Conservation (phyloP, 208 protist genomes). For the Leishmania major region DNA sequence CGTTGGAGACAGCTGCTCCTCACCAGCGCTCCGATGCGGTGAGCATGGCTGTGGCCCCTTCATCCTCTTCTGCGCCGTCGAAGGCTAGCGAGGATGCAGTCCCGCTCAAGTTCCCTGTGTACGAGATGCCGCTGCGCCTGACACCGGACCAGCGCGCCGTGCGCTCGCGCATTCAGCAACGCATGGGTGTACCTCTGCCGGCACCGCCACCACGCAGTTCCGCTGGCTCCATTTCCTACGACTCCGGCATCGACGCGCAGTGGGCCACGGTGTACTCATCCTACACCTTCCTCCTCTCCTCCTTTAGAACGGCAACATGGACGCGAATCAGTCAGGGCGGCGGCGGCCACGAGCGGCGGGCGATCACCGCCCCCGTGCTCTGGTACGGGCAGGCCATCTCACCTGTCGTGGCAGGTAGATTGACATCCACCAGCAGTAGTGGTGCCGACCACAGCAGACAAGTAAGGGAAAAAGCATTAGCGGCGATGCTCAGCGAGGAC, state of each 20-base stretch:
- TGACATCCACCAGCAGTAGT: not conserved
- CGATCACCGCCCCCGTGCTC: slow-evolving; percentile 25
- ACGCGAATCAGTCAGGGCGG: not conserved
- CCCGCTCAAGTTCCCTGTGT: not conserved
- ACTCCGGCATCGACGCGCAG: not conserved
- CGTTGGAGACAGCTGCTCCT: not conserved
- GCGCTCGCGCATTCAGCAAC: slow-evolving; percentile 31
- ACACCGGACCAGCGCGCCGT: slow-evolving; percentile 21
- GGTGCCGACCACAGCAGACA: slow-evolving; percentile 1
- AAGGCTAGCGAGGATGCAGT: not conserved
- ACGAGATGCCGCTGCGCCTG: slow-evolving; percentile 20
- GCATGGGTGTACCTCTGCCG: slow-evolving; percentile 21
- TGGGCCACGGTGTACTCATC: slow-evolving; percentile 25
- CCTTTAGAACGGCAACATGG: slow-evolving; percentile 9
- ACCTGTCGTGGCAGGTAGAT: not conserved
- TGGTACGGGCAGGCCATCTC: slow-evolving; percentile 20
- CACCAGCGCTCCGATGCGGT: not conserved
- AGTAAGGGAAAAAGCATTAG: not conserved
- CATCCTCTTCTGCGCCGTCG: not conserved
- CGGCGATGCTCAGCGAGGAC: not conserved
- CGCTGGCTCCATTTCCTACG: not conserved
- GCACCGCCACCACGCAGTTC: not conserved
- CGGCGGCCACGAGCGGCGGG: not conserved
- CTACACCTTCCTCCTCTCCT: slow-evolving; percentile 33
- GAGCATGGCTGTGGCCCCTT: not conserved